phyloP scores from a whole-genome alignment of 305 asterid species.

The Solanum hybrid region DNA sequence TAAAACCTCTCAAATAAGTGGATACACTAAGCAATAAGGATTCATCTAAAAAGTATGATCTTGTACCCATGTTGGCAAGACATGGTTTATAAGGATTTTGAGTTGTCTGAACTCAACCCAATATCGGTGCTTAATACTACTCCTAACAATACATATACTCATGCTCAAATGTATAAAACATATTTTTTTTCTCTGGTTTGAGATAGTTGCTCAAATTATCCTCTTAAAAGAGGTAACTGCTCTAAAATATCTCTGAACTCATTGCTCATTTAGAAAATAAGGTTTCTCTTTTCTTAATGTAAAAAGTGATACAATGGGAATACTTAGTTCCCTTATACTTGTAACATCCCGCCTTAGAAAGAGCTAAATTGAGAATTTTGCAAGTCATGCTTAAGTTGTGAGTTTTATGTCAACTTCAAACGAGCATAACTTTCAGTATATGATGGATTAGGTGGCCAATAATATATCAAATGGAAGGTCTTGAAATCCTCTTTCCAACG shows the following conservation, averaged over 20 bases:
- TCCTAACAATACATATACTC: neutral
- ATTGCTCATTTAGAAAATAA: neutral
- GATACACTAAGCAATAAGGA: neutral
- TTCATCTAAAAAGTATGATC: neutral
- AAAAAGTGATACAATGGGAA: neutral
- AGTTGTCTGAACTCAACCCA: neutral
- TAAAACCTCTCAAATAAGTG: neutral
- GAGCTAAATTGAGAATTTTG: neutral
- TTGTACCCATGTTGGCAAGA: neutral
- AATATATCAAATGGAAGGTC: neutral
- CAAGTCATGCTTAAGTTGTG: no score
- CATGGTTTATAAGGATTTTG: neutral
- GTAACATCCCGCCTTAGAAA: neutral
- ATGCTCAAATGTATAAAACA: neutral
- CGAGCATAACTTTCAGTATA: no score
- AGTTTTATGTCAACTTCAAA: neutral
- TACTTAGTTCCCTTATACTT: neutral
- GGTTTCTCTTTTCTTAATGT: neutral
- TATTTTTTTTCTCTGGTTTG: neutral
- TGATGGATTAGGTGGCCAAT: neutral
- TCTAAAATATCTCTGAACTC: no score
- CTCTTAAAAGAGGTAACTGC: neutral
- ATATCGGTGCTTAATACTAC: neutral
- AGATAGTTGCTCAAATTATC: neutral
- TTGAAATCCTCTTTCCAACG: no score